Base-by-base conservation (phyloP, 1,139 yeast genomes). In the Diutina sp. region DNA sequence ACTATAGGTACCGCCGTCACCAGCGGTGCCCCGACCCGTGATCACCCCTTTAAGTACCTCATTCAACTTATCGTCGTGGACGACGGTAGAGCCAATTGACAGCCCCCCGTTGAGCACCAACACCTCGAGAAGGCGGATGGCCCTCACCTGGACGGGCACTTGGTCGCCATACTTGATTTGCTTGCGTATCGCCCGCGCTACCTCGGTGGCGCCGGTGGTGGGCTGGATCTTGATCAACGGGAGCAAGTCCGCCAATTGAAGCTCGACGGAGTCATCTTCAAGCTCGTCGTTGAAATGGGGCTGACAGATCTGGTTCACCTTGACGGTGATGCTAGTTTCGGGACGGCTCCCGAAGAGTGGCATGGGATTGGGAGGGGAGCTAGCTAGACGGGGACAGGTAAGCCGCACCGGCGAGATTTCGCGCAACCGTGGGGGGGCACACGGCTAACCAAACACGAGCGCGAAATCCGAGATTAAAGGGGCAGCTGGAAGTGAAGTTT, bases 91-190 rank as follows among this genome's bases (percentile, higher is more conserved):
- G 1, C 78, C 79, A 56, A 75, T 72, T 54, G 69, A 65, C 18
- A 63, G 58, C 1, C 91, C 89, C 3, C 95, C 89, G 67, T 91
- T 91, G 58, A 87, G 80, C 4, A 91, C 84, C 58, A 91, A 71
- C 46, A 87, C 75, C 65, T 91, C 96, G 59, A 90, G 73, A 21
- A 91, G 65, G 58, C 80, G 80, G 61, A 91, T 70, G 0, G 96
- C 88, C 56, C 87, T 77, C 56, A 78, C 62, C 65, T 87, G 93
- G 60, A 83, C 84, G 38, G 73, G 73, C 1, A 70, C 67, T 1
- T 74, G 64, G 29, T 67, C 68, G n/a, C 98, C 98, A 67, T 93
- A 87, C 71, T 93, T 93, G 67, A 93, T 74, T 66, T 85, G 83
- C 73, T 93, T 93, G 56, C 99, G 78, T 46, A 93, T 74, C 1